Evolutionary conservation across 139 green algal species (phyloP), one percentile per base, ranked within the genome.

Genomic region (Pedinophyceae sp.): DNA sequence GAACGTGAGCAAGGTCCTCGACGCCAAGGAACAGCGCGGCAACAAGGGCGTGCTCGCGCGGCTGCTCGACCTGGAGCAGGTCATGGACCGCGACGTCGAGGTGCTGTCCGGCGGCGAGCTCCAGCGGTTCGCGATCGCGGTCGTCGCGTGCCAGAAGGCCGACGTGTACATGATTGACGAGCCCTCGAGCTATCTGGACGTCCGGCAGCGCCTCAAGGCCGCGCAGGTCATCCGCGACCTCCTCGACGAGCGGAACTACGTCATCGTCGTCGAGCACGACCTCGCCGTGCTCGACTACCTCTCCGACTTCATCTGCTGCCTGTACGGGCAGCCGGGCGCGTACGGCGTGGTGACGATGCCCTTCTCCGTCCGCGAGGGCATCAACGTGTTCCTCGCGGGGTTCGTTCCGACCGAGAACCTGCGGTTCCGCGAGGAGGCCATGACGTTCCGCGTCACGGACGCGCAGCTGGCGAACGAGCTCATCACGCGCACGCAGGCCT

Each of bases 101-200:
- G 74, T 93, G 62, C 61, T 98, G 59, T 93, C 80, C 1, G 89
- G 90, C 23, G 90, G 90, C 0, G 90, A 98, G 77, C 78, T 98
- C 66, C 90, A 98, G 78, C 79, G 90, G 38, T 98, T 98, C 82
- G 90, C 90, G 43, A 97, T 97, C 28, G 88, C 78, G 0, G 81
- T 96, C 28, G 82, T 96, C 56, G 85, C 82, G 41, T 62, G 55
- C 61, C 61, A 66, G 54, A 52, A 76, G 52, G 89, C 82, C 0
- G 83, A 96, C 58, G 78, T 96, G 50, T 98, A 97, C 78, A 98
- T 98, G 90, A 82, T 98, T 54, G 90, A 98, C 61, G 90, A 98
- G 78, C 90, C 90, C 15, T 93, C 80, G 26, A 92, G 77, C 20
- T 98, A 97, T 67, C 76, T 98, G 47, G 90, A 98, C 59, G 90